A percentile compares a stretch with the other conserved stretches of the same genome.
Evolutionary conservation across 2,329 filamentous ascomycete species (phyloP).

Genomic region (Stachybotrys echinatus): DNA sequence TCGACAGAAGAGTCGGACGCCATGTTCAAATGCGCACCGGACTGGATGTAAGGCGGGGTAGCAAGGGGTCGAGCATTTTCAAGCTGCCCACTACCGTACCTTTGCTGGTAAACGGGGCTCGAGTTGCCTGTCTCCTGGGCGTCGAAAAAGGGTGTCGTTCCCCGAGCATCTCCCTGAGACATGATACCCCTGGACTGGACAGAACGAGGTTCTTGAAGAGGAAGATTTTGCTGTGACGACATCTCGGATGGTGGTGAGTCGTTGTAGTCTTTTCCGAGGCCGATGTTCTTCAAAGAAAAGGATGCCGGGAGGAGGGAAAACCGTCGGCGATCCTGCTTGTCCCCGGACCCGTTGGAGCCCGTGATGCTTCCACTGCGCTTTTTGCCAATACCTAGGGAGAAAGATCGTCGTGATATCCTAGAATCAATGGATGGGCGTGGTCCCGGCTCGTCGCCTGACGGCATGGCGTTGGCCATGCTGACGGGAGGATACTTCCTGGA

Average conservation of each 20-base stretch:
- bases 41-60: slow-evolving; percentile 41
- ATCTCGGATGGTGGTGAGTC: slow-evolving; percentile 38
- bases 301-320: slow-evolving; percentile 66
- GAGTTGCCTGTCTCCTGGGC: slow-evolving; percentile 19
- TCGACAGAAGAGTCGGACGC: slow-evolving; percentile 52
- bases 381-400: slow-evolving; percentile 63
- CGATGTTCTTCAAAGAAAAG: slow-evolving; percentile 61
- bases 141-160: slow-evolving; percentile 33
- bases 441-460: slow-evolving; percentile 47
- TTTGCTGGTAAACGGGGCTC: slow-evolving; percentile 34
- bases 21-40: slow-evolving; percentile 39
- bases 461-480: slow-evolving; percentile 75
- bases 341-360: slow-evolving; percentile 49
- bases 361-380: slow-evolving; percentile 64
- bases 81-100: slow-evolving; percentile 33
- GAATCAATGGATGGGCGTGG: slow-evolving; percentile 66
- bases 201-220: slow-evolving; percentile 39
- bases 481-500: slow-evolving; percentile 78
- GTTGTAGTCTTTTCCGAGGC: slow-evolving; percentile 49
- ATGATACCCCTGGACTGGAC: slow-evolving; percentile 25
- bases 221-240: slow-evolving; percentile 47
- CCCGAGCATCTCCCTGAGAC: slow-evolving; percentile 27
- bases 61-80: slow-evolving; percentile 34
- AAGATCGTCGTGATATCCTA: slow-evolving; percentile 59
- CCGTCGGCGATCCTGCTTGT: slow-evolving; percentile 56